Base-by-base conservation (phyloP, 495 filamentous ascomycete species). In the Immersiella caudata region DNA sequence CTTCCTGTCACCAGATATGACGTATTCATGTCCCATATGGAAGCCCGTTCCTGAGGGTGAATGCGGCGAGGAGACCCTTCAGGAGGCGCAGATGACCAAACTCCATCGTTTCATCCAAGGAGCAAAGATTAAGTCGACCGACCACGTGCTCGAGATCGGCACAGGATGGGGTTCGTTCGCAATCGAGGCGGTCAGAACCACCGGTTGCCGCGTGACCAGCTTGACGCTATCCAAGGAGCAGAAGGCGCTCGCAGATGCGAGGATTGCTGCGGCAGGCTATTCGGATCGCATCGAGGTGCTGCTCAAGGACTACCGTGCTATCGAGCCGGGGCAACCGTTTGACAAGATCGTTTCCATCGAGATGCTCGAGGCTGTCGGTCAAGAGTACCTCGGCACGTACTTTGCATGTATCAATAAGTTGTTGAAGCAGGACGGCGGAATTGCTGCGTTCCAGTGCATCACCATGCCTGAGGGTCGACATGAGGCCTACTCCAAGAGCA, bases 21-120 rank as follows among this genome's bases (percentile, higher is more conserved):
- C 89, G 12, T 93, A 92, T 70, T 90, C 88, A 2, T 91, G 90
- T 68, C 87, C 89, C 0, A 89, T 91, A 59, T 91, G 89, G 88
- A 79, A 79, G 26, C 75, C 77, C 2, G 40, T 40, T 18, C n/a
- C 29, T 0, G 54, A 25, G 25, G 54, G 14, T 3, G 52, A 33
- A 66, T 70, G 67, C 72, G 79, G 54, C 46, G 75, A 81, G 52
- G 87, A 92, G 67, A 80, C 79, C 8, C 79, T 91, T 0, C 81
- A 89, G 70, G 76, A 80, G n/a, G 90, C 90, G 6, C 89, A 92
- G 73, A 80, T 84, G 70, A 82, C 82, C 0, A 92, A 92, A 72
- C 80, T 92, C 2, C 72, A 82, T 27, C 81, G 83, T 21, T 86
- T 91, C 70, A 85, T 92, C 46, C 75, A 82, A 59, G 84, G 83